These are phyloP conservation scores for Gigaspora rosea DNA, from an alignment of 192 early-diverging fungal genomes.

Conservation along the genomic window DNA sequence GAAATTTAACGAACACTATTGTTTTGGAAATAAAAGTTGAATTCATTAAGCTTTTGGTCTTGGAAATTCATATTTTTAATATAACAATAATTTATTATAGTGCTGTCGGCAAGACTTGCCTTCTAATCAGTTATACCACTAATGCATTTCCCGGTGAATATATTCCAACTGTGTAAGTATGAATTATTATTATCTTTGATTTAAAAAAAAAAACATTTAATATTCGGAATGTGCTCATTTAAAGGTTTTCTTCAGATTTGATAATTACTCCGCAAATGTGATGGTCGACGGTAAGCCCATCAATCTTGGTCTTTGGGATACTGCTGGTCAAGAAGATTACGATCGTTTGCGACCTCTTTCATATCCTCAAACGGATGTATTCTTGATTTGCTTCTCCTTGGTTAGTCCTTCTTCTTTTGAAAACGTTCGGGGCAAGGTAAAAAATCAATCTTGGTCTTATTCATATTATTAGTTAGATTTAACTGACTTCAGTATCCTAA, in stretches of 20 bases:
- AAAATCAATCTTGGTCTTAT: too few species aligned
- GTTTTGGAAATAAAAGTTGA: neutral
- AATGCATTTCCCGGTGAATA: conserved; percentile 99
- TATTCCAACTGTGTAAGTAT: conserved; percentile 96
- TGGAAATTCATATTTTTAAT: neutral
- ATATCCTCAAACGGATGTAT: conserved; percentile 98
- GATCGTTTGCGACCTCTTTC: conserved; percentile 96
- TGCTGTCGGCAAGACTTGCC: conserved; percentile 95
- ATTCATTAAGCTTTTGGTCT: neutral
- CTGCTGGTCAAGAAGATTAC: conserved; percentile 98
- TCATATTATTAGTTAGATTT: too few species aligned
- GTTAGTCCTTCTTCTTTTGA: conserved; percentile 96
- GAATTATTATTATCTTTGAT: neutral
- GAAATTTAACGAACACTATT: neutral
- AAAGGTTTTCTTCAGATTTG: conserved; percentile 62
- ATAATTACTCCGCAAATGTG: conserved; percentile 98
- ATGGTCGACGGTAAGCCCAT: conserved; percentile 99
- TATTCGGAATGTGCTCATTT: neutral
- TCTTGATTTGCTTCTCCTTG: conserved; percentile 97
- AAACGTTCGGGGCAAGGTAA: conserved; percentile 94
- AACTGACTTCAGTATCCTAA: too few species aligned
- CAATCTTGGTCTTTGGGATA: conserved; percentile 98
- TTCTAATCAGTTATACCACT: conserved; percentile 97
- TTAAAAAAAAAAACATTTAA: neutral
- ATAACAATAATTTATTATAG: conserved; percentile 42